Percentiles rank a stretch among this genome's conserved stretches.
These are phyloP conservation scores for Haberlea rhodopensis DNA, from an alignment of 257 asterid genomes.

Conservation along the genomic window DNA sequence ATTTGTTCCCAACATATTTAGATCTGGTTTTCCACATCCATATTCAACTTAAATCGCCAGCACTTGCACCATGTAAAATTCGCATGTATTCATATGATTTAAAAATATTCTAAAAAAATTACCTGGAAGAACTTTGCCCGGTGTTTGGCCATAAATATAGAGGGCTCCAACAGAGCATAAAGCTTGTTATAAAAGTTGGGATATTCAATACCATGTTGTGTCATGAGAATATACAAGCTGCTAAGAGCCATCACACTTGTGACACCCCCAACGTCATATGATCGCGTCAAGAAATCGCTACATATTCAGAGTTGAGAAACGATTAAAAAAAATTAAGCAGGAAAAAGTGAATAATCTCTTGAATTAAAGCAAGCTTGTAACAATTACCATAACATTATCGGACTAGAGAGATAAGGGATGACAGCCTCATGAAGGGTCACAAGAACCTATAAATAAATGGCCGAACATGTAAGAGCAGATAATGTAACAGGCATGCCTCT, in stretches of 20 bases:
- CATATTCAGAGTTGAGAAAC: slow-evolving; percentile 24
- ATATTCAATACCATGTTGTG: slow-evolving; percentile 91
- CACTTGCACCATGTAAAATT: neutral
- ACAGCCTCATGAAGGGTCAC: slow-evolving; percentile 69
- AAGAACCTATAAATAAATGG: slow-evolving; percentile 60
- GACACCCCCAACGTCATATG: slow-evolving; percentile 95
- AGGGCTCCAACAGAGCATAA: slow-evolving; percentile 81
- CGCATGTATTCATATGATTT: neutral
- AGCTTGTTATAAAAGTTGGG: slow-evolving; percentile 89
- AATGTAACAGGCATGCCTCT: neutral
- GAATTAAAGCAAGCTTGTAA: slow-evolving; percentile 20
- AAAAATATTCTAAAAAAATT: slow-evolving; percentile 5
- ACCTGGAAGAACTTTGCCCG: slow-evolving; percentile 89
- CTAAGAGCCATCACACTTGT: slow-evolving; percentile 96
- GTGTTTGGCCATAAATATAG: slow-evolving; percentile 83
- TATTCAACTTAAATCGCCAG: slow-evolving; percentile 15
- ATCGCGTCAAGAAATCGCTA: slow-evolving; percentile 95
- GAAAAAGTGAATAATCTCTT: slow-evolving; percentile 19
- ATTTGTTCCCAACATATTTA: neutral
- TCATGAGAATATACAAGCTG: slow-evolving; percentile 85
- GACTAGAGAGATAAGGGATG: slow-evolving; percentile 78
- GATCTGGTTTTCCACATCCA: slow-evolving; percentile 12
- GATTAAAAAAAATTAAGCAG: slow-evolving; percentile 11
- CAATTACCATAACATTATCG: slow-evolving; percentile 75
- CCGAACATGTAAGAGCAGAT: slow-evolving; percentile 15